Conservation (phyloP, 805 yeast genomes). For the Huiozyma naganishii region DNA sequence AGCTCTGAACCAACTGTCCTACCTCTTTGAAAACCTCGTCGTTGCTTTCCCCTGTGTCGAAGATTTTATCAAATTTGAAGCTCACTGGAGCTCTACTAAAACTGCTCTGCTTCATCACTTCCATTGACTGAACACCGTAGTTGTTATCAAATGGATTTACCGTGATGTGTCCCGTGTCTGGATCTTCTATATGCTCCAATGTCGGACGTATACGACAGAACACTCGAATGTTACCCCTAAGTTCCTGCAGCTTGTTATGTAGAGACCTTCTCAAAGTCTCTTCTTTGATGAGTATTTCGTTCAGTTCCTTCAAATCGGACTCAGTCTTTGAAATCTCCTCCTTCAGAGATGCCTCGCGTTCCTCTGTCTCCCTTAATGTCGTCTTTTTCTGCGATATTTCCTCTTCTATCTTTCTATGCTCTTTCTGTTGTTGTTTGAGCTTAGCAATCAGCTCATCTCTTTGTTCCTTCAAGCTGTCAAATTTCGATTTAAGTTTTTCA, state of each 20-base stretch:
- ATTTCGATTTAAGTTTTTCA: constrained; percentile 4
- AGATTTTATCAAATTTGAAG: constrained; percentile 74
- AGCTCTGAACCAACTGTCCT: constrained; percentile 74
- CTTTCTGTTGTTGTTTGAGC: constrained; percentile 16
- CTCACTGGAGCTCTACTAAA: constrained; percentile 4
- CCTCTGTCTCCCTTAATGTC: constrained; percentile 7
- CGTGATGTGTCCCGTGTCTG: constrained; percentile 23
- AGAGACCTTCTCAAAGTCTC: constrained; percentile 49
- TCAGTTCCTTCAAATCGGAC: constrained; percentile 23
- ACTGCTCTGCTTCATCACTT: constrained; percentile 9
- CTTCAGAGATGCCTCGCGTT: constrained; percentile 14
- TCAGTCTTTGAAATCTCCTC: constrained; percentile 23
- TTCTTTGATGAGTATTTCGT: constrained; percentile 33
- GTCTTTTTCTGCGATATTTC: constrained; percentile 15
- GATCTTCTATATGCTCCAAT: constrained; percentile 6
- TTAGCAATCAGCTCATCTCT: constrained; percentile 14
- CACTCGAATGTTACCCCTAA: constrained; percentile 87
- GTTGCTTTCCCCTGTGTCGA: constrained; percentile 45
- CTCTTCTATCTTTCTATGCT: constrained; percentile 18
- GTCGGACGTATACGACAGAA: constrained; percentile 77
- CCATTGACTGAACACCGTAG: constrained; percentile 20
- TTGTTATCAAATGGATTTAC: constrained; percentile 22
- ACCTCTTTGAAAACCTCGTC: constrained; percentile 68
- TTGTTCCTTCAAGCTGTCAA: constrained; percentile 7
- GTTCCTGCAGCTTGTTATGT: constrained; percentile 70